Evolutionary conservation across 441 rosid genomes (phyloP).

Genomic region (Erodium moschatum): DNA sequence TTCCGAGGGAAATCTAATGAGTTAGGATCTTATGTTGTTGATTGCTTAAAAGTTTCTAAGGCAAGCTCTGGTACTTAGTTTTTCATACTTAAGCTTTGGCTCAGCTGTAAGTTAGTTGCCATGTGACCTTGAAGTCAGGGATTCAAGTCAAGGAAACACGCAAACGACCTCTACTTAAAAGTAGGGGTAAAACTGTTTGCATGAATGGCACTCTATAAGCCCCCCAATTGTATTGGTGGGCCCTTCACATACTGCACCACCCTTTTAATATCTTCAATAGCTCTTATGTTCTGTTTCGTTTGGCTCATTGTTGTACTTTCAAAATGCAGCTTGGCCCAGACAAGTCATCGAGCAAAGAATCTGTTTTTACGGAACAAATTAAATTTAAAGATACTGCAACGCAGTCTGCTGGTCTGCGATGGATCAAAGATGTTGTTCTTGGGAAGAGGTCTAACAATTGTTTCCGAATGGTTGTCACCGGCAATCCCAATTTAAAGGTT

Average conservation of each 20-base stretch:
- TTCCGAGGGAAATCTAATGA: slow-evolving; percentile 61
- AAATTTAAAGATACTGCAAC: slow-evolving; percentile 41
- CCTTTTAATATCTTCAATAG: slow-evolving; percentile 10
- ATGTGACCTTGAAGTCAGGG: background rate
- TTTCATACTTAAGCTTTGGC: background rate
- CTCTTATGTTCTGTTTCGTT: slow-evolving; percentile 17
- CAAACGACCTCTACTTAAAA: background rate
- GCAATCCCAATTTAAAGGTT: slow-evolving; percentile 66
- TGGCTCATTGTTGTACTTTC: slow-evolving; percentile 14
- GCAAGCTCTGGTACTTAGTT: slow-evolving; percentile 36
- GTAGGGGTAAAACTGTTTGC: background rate
- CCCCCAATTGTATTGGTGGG: background rate
- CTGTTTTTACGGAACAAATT: slow-evolving; percentile 27
- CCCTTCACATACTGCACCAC: background rate
- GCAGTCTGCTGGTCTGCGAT: slow-evolving; percentile 67
- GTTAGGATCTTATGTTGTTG: slow-evolving; percentile 61
- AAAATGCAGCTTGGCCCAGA: slow-evolving; percentile 60
- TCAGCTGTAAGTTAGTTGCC: background rate
- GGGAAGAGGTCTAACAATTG: slow-evolving; percentile 82
- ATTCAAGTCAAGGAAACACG: background rate
- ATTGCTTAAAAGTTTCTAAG: slow-evolving; percentile 77
- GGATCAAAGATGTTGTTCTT: slow-evolving; percentile 82
- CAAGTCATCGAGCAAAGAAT: slow-evolving; percentile 35
- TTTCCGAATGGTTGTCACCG: slow-evolving; percentile 86
- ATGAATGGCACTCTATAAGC: background rate